Evolutionary conservation across 1,139 yeast species (phyloP), one percentile per base, ranked within the genome.

Genomic region (Blastobotrys proliferans): DNA sequence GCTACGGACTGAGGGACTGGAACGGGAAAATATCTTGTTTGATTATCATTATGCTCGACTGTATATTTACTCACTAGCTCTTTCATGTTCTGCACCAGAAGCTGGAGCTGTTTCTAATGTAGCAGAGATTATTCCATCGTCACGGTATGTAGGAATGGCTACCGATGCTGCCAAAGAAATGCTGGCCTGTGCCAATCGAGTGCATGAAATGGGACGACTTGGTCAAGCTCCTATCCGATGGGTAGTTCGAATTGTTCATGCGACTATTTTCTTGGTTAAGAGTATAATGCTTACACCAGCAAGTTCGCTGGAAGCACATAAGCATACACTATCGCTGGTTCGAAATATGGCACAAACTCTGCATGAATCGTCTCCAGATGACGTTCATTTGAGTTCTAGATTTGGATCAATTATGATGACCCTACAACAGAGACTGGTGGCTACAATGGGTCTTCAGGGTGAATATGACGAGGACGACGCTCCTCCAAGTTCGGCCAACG

Each of bases 141-240:
- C 94, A 1, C 76, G 80, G 53, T 87, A 81, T 60, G 84, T 87
- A 20, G 92, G 81, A 46, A 72, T 81, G 50, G 97, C 97, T 0
- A 85, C 83, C 51, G 77, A 73, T 47, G 83, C 97, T 0, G 96
- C 97, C 0, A 82, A 82, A 54, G 94, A 84, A 56, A 77, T 86
- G 61, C 65, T 88, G 29, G 73, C 76, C 24, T 82, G 83, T 2
- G 86, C 92, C 2, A 78, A 78, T 44, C 67, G 94, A 33, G 80
- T 86, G 2, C 87, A 83, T 55, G 55, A 54, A 9, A 67, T 82
- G 49, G 77, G 76, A 49, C 67, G 81, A 68, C 66, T 86, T 42
- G 70, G 81, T 48, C 83, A 75, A 57, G 86, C 90, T 79, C 96
- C 97, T 0, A 90, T 87, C 11, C 70, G 96, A 50, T 88, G 96